These are phyloP conservation scores for Oligophagozyma castellii DNA, from an alignment of 1,139 yeast species.

Conservation along the genomic window DNA sequence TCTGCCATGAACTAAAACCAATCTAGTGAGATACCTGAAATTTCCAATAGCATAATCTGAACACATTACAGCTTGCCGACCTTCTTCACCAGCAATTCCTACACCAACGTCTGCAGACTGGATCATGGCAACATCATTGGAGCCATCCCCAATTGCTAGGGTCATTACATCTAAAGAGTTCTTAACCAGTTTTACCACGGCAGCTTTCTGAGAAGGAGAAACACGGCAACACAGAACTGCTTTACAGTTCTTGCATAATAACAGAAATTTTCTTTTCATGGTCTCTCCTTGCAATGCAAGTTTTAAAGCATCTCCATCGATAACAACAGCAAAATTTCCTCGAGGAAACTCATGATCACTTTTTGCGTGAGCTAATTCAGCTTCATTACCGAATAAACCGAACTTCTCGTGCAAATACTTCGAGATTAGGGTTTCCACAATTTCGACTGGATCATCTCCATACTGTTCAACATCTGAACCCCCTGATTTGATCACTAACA, in stretches of 20 bases:
- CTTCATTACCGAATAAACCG: constrained; percentile 45
- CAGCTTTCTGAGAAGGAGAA: constrained; percentile 93
- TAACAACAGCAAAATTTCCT: constrained; percentile 66
- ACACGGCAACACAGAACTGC: constrained; percentile 94
- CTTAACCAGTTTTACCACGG: constrained; percentile 83
- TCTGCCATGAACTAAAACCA: constrained; percentile 83
- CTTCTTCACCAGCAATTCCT: constrained; percentile 98
- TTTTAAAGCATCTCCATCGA: constrained; percentile 88
- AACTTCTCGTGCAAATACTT: constrained; percentile 52
- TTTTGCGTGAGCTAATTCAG: constrained; percentile 47
- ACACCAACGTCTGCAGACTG: constrained; percentile 97
- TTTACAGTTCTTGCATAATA: constrained; percentile 84
- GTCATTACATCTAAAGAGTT: constrained; percentile 75
- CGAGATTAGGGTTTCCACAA: constrained; percentile 44
- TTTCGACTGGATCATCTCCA: constrained; percentile 18
- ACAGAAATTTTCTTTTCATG: constrained; percentile 53
- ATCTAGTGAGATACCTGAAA: constrained; percentile 66
- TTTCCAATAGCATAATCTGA: constrained; percentile 96
- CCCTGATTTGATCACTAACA: constrained; percentile 48
- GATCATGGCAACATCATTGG: constrained; percentile 97
- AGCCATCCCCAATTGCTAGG: constrained; percentile 93
- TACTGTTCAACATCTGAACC: constrained; percentile 34
- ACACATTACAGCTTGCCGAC: constrained; percentile 96
- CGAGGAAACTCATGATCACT: constrained; percentile 66
- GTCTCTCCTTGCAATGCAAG: constrained; percentile 48